Conservation (phyloP, 768 basidiomycete species). For the Suillus cothurnatus region DNA sequence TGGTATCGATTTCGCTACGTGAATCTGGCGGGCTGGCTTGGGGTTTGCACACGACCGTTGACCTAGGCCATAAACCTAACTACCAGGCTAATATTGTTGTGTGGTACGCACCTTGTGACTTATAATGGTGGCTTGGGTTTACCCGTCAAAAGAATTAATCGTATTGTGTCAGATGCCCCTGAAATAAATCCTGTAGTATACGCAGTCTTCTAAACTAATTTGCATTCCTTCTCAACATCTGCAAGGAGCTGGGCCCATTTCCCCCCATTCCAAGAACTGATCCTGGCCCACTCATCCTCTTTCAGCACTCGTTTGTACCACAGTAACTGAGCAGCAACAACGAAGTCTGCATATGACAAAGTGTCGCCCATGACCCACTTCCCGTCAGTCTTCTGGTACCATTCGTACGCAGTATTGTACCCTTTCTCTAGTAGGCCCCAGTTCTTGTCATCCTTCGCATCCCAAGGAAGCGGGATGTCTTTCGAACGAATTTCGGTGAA, state of each 20-base stretch:
- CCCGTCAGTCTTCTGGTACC: constrained; percentile 27
- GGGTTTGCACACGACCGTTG: too few relatives aligned
- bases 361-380: constrained; percentile 16
- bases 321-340: constrained; percentile 5
- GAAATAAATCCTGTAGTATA: not conserved
- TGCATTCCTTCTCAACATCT: constrained; percentile 30
- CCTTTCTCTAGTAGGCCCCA: constrained; percentile 25
- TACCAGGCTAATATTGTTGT: too few relatives aligned
- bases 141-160: not conserved
- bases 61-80: too few relatives aligned
- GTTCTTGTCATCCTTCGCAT: constrained; percentile 35
- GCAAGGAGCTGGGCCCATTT: constrained; percentile 27
- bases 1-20: too few relatives aligned
- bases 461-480: constrained; percentile 37
- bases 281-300: constrained; percentile 28
- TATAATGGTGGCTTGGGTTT: not conserved
- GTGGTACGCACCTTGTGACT: not conserved
- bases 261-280: constrained; percentile 28
- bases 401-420: constrained; percentile 15
- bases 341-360: constrained; percentile 12
- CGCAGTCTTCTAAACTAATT: constrained; percentile 11
- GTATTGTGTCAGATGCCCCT: not conserved
- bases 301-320: constrained; percentile 24
- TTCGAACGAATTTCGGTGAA: constrained; percentile 40
- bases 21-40: too few relatives aligned